Conservation (phyloP, 345 rosid species). For the Eutrema yunnanense region DNA sequence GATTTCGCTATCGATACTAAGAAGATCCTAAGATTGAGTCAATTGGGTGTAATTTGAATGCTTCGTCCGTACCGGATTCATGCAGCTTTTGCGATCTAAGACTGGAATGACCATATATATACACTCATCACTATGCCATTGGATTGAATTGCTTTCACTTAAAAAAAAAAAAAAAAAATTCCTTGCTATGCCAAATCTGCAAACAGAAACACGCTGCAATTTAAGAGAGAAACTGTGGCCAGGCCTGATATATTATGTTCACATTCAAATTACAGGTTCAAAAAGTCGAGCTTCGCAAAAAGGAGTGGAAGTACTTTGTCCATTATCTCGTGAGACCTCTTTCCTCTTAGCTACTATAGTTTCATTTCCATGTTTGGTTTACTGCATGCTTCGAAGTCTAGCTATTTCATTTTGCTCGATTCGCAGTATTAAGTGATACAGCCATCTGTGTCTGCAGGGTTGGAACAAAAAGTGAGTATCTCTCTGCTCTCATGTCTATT, state of each 20-base stretch:
- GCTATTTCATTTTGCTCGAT: neutral
- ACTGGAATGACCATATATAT: neutral
- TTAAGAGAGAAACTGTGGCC: neutral
- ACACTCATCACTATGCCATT: too few relatives aligned
- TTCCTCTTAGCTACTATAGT: neutral
- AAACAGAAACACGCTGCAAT: too few relatives aligned
- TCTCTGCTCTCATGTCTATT: conserved; percentile 20
- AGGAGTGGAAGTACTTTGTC: conserved; percentile 92
- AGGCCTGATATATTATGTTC: neutral
- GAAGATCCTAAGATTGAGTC: neutral
- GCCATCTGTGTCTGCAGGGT: conserved; percentile 60
- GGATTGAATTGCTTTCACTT: neutral
- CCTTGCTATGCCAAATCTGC: too few relatives aligned
- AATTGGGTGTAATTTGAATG: neutral
- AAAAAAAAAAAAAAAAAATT: too few relatives aligned
- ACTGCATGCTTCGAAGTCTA: neutral
- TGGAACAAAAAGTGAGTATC: conserved; percentile 97
- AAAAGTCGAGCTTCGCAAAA: conserved; percentile 78
- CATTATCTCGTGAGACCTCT: conserved; percentile 80
- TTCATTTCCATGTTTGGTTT: conserved; percentile 3
- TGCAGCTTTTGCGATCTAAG: neutral
- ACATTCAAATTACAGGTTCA: conserved; percentile 53
- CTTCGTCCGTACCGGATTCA: neutral
- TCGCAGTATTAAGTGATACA: conserved; percentile 25
- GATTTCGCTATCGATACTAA: neutral